Percentiles rank a stretch among this genome's conserved stretches.
These are phyloP conservation scores for Nitzschia inconspicua DNA, from an alignment of 108 stramenopile genomes.

Conservation along the genomic window DNA sequence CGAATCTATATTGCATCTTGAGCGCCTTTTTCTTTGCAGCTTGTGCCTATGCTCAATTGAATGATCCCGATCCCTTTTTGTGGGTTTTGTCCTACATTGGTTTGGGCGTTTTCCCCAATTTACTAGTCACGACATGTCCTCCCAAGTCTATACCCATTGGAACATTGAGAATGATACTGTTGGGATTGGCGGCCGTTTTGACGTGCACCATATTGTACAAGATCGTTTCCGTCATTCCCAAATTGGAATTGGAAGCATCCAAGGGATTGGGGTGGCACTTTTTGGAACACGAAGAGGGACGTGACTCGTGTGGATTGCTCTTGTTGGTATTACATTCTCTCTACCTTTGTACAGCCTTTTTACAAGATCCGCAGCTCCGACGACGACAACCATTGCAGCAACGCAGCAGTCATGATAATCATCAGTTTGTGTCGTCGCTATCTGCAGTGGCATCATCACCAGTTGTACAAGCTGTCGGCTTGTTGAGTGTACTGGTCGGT, in stretches of 20 bases:
- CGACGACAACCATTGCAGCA: neutral
- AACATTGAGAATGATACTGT: neutral
- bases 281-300: conserved; percentile 17
- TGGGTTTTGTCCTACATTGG: conserved; percentile 7
- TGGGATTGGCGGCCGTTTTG: neutral
- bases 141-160: neutral
- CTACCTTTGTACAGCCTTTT: neutral
- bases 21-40: conserved; percentile 13
- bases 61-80: conserved; percentile 14
- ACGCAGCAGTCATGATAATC: neutral
- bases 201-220: neutral
- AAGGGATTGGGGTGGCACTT: conserved; percentile 6
- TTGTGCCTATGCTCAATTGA: conserved; percentile 20
- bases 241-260: neutral
- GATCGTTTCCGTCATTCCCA: neutral
- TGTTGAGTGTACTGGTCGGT: neutral
- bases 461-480: neutral
- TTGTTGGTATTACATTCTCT: neutral
- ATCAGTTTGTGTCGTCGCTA: neutral
- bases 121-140: neutral
- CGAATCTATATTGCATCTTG: conserved; percentile 6
- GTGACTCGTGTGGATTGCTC: conserved; percentile 1
- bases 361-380: neutral
- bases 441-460: neutral
- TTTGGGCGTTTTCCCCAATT: conserved; percentile 3